Base-by-base conservation (phyloP, 2,329 filamentous ascomycete species). In the Fusarium chuoi region DNA sequence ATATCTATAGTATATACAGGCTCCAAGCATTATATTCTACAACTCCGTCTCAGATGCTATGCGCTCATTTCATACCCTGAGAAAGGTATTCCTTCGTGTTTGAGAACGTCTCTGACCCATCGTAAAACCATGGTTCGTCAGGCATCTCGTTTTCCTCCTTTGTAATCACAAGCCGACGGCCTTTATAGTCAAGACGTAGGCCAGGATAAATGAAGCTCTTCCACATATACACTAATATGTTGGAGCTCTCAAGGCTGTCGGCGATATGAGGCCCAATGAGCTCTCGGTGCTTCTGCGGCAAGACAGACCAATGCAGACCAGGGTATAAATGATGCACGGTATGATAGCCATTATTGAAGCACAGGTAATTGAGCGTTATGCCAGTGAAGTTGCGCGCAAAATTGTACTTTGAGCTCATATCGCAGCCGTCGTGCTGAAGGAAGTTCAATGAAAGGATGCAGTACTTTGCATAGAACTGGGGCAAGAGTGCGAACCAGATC, bases 371-470 rank as follows among this genome's bases (percentile, higher is more conserved):
- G 0, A 69, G 5, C 7, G 65, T 46, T 4, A 20, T 26, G 4
- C 66, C 66, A 1, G 66, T 69, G 3, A 69, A 69, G 5, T 69
- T 69, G 7, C 66, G 65, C 3, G 66, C 66, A 20, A 69, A 69
- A 66, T 69, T 69, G 11, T 69, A 69, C 24, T 44, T 69, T 15
- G 66, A 69, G 39, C 28, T 65, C 66, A 69, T 69, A 4, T 69
- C 65, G 57, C 66, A 69, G 3, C 66, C 66, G 12, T 69, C 66
- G 22, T 69, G 66, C 13, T 69, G 66, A 0, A 69, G 65, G 5
- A 69, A 69, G 44, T 69, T 69, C 28, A 69, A n/a, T 1, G 66
- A 69, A 0, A 69, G 58, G 1, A 69, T 69, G 28, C 66, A 69
- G 11, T 69, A 69, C 15, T 69, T 69, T 2, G 65, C 66, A 13